phyloP scores from a whole-genome alignment of 345 rosid species.

The Mercurialis annua region DNA sequence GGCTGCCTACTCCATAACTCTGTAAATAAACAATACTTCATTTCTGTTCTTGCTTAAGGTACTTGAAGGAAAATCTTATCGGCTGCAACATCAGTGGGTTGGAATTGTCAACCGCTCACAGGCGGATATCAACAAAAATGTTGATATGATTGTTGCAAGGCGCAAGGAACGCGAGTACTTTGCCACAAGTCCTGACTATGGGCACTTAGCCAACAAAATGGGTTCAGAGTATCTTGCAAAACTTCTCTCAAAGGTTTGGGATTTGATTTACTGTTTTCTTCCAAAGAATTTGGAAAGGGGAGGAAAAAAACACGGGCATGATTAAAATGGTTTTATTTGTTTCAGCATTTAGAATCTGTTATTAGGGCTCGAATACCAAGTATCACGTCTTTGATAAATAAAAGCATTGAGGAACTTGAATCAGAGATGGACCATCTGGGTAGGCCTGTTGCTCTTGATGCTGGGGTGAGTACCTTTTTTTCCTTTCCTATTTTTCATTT shows the following conservation, averaged over 20 bases:
- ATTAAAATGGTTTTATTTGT: conserved; percentile 24
- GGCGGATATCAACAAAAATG: conserved; percentile 89
- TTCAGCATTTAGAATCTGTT: conserved; percentile 86
- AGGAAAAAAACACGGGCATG: not conserved
- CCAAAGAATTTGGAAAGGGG: not conserved
- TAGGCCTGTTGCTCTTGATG: conserved; percentile 81
- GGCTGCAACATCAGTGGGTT: conserved; percentile 91
- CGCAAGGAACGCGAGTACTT: conserved; percentile 83
- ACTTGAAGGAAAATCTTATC: conserved; percentile 90
- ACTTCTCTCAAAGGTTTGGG: conserved; percentile 80
- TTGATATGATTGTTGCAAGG: conserved; percentile 87
- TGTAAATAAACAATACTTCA: not conserved
- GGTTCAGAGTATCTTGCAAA: conserved; percentile 97
- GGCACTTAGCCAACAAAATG: conserved; percentile 87
- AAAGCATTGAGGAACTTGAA: conserved; percentile 85
- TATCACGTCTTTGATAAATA: conserved; percentile 80
- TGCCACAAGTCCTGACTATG: conserved; percentile 90
- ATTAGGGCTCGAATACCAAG: conserved; percentile 86
- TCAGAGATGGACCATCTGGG: conserved; percentile 86
- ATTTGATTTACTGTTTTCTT: not conserved
- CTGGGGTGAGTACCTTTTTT: conserved; percentile 63
- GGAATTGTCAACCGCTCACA: conserved; percentile 98
- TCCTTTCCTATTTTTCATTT: not conserved
- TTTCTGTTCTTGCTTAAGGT: conserved; percentile 43
- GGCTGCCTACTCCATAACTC: not conserved